These are phyloP conservation scores for Yamagishiella unicocca DNA, from an alignment of 139 green algal genomes.

Conservation along the genomic window DNA sequence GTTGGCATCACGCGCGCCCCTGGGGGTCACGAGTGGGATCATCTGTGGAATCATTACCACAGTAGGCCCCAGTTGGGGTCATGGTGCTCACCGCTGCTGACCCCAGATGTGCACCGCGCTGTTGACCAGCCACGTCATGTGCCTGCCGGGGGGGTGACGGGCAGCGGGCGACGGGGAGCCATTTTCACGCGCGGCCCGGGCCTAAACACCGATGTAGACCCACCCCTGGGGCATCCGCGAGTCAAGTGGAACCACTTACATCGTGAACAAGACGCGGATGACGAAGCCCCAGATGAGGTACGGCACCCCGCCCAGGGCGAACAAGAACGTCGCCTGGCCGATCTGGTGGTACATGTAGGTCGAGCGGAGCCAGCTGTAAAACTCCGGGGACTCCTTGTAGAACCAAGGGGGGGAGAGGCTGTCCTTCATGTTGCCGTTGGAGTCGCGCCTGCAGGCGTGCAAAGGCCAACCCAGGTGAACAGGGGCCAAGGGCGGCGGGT, in stretches of 20 bases:
- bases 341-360: slow-evolving; percentile 72
- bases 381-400: slow-evolving; percentile 62
- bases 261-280: slow-evolving; percentile 75
- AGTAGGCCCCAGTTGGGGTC: slow-evolving; percentile 38
- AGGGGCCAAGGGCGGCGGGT: too few relatives aligned
- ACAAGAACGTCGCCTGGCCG: slow-evolving; percentile 60
- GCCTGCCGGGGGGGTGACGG: not conserved
- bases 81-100: slow-evolving; percentile 43
- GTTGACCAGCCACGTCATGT: slow-evolving; percentile 81
- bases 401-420: slow-evolving; percentile 69
- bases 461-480: too few relatives aligned
- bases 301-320: slow-evolving; percentile 68
- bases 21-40: too few relatives aligned
- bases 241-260: too few relatives aligned
- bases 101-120: slow-evolving; percentile 84
- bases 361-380: slow-evolving; percentile 58
- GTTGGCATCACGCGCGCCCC: too few relatives aligned
- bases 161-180: not conserved
- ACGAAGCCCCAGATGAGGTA: slow-evolving; percentile 79
- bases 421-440: slow-evolving; percentile 72
- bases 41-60: too few relatives aligned
- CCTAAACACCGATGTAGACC: too few relatives aligned
- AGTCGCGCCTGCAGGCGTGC: slow-evolving; percentile 28
- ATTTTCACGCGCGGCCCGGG: too few relatives aligned
- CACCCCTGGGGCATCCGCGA: too few relatives aligned